A percentile compares a stretch with the other conserved stretches of the same genome.
Conservation (phyloP, 495 filamentous ascomycete species). For the Aspergillus steynii region DNA sequence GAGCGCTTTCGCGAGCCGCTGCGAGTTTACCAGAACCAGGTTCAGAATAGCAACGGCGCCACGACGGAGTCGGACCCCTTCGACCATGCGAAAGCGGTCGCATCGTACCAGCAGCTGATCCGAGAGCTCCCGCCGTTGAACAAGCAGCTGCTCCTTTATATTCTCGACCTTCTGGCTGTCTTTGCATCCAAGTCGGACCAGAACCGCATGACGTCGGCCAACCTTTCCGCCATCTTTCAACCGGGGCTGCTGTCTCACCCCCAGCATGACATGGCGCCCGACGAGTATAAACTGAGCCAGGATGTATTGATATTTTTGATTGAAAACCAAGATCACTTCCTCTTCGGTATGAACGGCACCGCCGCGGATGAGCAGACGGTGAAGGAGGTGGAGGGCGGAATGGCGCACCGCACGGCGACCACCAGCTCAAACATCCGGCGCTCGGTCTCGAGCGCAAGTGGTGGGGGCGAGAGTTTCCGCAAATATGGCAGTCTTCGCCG, state of each 20-base stretch:
- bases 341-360: slow-evolving; percentile 93
- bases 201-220: slow-evolving; percentile 94
- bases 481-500: slow-evolving; percentile 71
- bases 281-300: slow-evolving; percentile 92
- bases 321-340: slow-evolving; percentile 88
- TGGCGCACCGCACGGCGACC: slow-evolving; percentile 55
- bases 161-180: slow-evolving; percentile 95
- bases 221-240: slow-evolving; percentile 97
- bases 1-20: slow-evolving; percentile 86
- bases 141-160: slow-evolving; percentile 92
- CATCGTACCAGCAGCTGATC: slow-evolving; percentile 83
- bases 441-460: slow-evolving; percentile 84
- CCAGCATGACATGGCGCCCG: slow-evolving; percentile 88
- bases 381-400: slow-evolving; percentile 73
- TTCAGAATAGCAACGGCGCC: slow-evolving; percentile 28
- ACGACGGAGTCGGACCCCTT: slow-evolving; percentile 53
- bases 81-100: slow-evolving; percentile 74
- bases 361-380: slow-evolving; percentile 85
- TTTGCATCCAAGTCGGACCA: slow-evolving; percentile 97
- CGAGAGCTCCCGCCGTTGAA: slow-evolving; percentile 91
- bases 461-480: slow-evolving; percentile 78
- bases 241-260: slow-evolving; percentile 95
- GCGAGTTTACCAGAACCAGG: slow-evolving; percentile 71
- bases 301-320: slow-evolving; percentile 98
- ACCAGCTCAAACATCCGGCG: slow-evolving; percentile 60